Conservation (phyloP, 106 monocot species). For the Acorus calamus region DNA sequence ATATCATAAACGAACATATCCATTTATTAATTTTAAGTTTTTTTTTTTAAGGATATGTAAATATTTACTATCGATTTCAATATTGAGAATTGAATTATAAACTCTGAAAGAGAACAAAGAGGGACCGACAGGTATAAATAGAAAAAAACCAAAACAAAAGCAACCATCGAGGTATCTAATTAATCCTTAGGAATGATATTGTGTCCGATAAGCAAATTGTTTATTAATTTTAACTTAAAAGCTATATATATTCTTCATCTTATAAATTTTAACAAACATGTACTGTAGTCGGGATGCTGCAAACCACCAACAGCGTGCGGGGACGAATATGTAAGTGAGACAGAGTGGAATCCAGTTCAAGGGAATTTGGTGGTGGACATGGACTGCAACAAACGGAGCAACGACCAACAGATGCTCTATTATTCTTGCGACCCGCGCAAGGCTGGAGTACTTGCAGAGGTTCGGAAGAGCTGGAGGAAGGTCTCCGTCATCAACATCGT, state of each 20-base stretch:
- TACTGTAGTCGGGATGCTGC: conserved; percentile 77
- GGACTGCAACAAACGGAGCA: conserved; percentile 68
- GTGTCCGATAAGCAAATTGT: too few species aligned
- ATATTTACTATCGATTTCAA: too few species aligned
- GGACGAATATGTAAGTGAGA: conserved; percentile 60
- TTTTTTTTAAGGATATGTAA: too few species aligned
- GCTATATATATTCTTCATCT: background rate
- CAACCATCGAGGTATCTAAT: too few species aligned
- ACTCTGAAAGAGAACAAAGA: too few species aligned
- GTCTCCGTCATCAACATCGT: conserved; percentile 55
- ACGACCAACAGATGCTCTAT: conserved; percentile 62
- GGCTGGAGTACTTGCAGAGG: conserved; percentile 42
- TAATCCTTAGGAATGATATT: too few species aligned
- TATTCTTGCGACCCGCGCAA: conserved; percentile 53
- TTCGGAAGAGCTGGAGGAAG: conserved; percentile 58
- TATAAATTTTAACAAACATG: background rate
- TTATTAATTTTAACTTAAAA: too few species aligned
- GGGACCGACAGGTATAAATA: too few species aligned
- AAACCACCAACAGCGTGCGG: conserved; percentile 79
- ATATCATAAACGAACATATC: too few species aligned
- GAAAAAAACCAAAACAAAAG: too few species aligned
- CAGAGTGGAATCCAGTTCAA: conserved; percentile 30
- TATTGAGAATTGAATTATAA: too few species aligned
- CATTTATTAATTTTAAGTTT: too few species aligned
- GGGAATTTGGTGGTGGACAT: conserved; percentile 14